Evolutionary conservation across 2,329 filamentous ascomycete genomes (phyloP), one percentile per base, ranked within the genome.

Genomic region (Ophiocordyceps camponoti-saundersi): DNA sequence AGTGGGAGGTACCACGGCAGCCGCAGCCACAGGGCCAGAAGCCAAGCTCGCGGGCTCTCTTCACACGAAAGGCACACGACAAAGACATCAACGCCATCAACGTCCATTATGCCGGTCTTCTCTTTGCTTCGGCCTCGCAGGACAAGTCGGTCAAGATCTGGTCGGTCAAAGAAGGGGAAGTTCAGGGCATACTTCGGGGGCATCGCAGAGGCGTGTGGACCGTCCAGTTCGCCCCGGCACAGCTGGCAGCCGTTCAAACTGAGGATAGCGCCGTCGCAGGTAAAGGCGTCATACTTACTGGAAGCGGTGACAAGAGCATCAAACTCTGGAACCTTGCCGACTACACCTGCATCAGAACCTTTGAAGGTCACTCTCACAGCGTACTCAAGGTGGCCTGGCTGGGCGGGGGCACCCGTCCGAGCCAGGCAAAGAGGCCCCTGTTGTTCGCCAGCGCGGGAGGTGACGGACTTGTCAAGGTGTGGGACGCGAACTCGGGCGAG

Each of bases 51-150:
- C 70, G 79, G 54, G 86, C 86, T 40, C 66, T 80, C 5, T 98
- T 85, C 62, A 96, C 92, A 1, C 78, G 92, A 48, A 94, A 95
- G 63, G 92, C 92, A 1, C 92, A 98, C 64, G 92, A 98, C 59
- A 98, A 98, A 61, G 92, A 98, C 54, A 98, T 98, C 65, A 98
- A 98, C 56, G 88, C 92, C 2, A 76, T 98, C 45, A 87, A 93
- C 52, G 73, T 92, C 12, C 85, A 88, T 52, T 74, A 79, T 21
- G 72, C 75, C 1, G 78, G 77, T 5, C 77, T 80, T n/a, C 66
- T 95, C 1, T 96, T 98, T 58, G 93, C 90, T 3, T 95, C 92
- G 1, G 90, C 92, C 29, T 96, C 90, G 6, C 92, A 98, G 65
- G 92, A 98, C 61, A 85, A 88, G 53, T 93, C 87, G 0, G 88